These are phyloP conservation scores for Aspergillus olivimuriae DNA, from an alignment of 495 filamentous ascomycete genomes.

Conservation along the genomic window DNA sequence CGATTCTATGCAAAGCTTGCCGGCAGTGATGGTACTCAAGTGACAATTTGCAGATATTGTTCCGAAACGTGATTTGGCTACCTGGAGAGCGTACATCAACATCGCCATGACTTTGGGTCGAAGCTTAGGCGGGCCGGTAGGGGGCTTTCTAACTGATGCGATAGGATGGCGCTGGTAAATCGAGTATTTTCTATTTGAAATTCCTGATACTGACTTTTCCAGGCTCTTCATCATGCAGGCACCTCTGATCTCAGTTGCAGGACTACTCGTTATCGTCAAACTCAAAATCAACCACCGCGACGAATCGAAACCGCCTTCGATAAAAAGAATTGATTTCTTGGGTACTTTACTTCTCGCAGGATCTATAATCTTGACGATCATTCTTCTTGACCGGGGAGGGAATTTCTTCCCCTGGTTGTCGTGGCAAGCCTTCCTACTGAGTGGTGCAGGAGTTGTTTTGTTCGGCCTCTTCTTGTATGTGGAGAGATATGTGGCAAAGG, in stretches of 20 bases:
- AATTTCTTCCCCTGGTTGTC: slow-evolving; percentile 51
- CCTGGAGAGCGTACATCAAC: slow-evolving; percentile 62
- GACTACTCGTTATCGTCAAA: slow-evolving; percentile 38
- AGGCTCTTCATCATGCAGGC: slow-evolving; percentile 59
- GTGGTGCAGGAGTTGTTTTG: slow-evolving; percentile 17
- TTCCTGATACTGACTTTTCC: neutral
- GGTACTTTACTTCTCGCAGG: slow-evolving; percentile 45
- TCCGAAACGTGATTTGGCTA: slow-evolving; percentile 58
- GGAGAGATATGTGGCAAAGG: slow-evolving; percentile 44
- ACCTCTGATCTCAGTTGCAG: slow-evolving; percentile 48
- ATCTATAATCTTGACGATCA: slow-evolving; percentile 41
- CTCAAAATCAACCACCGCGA: slow-evolving; percentile 31
- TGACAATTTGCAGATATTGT: slow-evolving; percentile 46
- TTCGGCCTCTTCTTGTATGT: slow-evolving; percentile 43
- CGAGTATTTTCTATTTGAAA: neutral
- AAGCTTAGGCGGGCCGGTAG: slow-evolving; percentile 57
- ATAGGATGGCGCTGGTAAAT: slow-evolving; percentile 61
- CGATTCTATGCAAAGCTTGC: neutral
- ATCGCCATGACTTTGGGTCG: slow-evolving; percentile 57
- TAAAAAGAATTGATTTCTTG: slow-evolving; percentile 53
- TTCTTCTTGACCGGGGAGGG: slow-evolving; percentile 56
- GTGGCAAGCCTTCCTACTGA: slow-evolving; percentile 23
- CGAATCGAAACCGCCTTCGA: slow-evolving; percentile 5
- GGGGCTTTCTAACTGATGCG: slow-evolving; percentile 57
- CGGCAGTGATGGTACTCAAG: no score